Conservation (phyloP, 305 asterid species). For the Petunia hybrid region DNA sequence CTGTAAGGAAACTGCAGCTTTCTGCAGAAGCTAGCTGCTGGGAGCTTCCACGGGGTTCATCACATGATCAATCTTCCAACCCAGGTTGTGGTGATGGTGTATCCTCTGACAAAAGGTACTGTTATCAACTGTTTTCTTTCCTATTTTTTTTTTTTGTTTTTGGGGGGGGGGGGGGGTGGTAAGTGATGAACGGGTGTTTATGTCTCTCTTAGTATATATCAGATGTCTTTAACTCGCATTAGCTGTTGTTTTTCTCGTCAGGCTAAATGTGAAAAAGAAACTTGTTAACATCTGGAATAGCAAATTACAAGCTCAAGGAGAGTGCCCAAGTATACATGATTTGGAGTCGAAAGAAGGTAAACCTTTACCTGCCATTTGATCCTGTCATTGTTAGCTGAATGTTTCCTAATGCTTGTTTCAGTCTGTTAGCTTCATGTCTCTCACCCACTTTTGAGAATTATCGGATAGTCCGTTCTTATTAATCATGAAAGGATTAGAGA, state of each 20-base stretch:
- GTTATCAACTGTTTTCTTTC: background rate
- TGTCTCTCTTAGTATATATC: background rate
- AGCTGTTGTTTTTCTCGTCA: constrained; percentile 44
- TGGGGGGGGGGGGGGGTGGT: background rate
- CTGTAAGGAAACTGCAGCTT: constrained; percentile 42
- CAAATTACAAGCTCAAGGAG: constrained; percentile 41
- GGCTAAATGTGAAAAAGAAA: constrained; percentile 48
- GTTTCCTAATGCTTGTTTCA: constrained; percentile 9
- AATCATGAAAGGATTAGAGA: constrained; percentile 12
- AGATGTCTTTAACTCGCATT: background rate
- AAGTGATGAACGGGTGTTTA: background rate
- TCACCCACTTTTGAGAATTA: constrained; percentile 14
- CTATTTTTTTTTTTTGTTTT: background rate
- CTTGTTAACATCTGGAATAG: constrained; percentile 42
- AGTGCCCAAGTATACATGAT: constrained; percentile 28
- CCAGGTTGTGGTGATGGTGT: constrained; percentile 44
- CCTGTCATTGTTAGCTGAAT: constrained; percentile 1
- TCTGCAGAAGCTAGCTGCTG: constrained; percentile 44
- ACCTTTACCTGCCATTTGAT: constrained; percentile 29
- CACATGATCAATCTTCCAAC: constrained; percentile 41
- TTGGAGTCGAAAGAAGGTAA: constrained; percentile 53
- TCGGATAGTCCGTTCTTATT: background rate
- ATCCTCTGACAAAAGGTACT: constrained; percentile 52
- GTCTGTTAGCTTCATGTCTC: constrained; percentile 6
- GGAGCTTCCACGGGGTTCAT: constrained; percentile 44